Percentiles rank a stretch among this genome's conserved stretches.
These are phyloP conservation scores for Symbiodinium natans DNA, from an alignment of 73 alveolate genomes.

Conservation along the genomic window DNA sequence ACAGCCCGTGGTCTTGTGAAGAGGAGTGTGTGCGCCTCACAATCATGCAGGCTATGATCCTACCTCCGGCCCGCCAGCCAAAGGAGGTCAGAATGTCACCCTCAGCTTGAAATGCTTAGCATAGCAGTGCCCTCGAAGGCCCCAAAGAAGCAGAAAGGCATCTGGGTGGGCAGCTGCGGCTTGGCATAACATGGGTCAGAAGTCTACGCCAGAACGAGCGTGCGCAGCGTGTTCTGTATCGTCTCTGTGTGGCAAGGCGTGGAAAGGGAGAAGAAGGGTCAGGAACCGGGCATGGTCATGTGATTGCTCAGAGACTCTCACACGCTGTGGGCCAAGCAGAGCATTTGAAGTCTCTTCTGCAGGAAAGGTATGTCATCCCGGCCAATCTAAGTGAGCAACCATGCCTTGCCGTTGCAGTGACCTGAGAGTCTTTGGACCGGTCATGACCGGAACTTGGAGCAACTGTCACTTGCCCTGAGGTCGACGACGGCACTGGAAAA, in stretches of 20 bases:
- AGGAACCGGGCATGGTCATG: background rate
- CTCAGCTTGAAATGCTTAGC: background rate
- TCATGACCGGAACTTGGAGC: too few species aligned
- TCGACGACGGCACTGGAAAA: conserved; percentile 28
- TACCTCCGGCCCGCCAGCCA: conserved; percentile 54
- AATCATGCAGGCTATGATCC: conserved; percentile 11
- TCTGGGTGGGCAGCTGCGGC: conserved; percentile 8
- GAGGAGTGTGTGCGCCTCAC: background rate
- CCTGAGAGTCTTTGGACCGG: background rate
- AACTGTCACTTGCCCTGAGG: background rate
- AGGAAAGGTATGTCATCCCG: background rate
- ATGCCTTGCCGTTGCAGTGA: background rate
- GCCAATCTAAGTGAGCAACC: background rate
- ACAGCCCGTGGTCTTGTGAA: background rate
- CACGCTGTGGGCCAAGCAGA: too few species aligned
- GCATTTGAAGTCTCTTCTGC: too few species aligned
- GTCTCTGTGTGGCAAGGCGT: background rate
- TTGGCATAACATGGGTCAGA: background rate
- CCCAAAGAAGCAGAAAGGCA: conserved; percentile 21
- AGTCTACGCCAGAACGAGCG: too few species aligned
- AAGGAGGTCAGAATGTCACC: background rate
- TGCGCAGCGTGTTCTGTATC: background rate
- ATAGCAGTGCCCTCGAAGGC: background rate
- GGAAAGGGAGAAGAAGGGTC: conserved; percentile 45
- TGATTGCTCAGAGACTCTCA: background rate